Conservation (phyloP, 805 yeast species). For the Starmerella powellii region DNA sequence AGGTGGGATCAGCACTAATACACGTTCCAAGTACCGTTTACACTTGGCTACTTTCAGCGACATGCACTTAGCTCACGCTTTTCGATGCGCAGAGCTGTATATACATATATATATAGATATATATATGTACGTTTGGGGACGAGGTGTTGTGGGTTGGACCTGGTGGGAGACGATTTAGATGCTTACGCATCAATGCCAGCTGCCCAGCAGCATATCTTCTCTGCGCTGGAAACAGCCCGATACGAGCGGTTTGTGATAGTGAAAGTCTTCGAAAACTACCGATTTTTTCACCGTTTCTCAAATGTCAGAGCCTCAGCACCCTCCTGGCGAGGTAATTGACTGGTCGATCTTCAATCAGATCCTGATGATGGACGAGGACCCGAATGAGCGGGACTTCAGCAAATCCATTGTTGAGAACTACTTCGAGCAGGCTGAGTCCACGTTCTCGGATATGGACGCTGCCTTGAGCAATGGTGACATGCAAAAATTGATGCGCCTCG, state of each 20-base stretch:
- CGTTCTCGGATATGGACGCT: constrained; percentile 58
- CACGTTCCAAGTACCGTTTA: constrained; percentile 16
- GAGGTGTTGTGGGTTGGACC: too few relatives aligned
- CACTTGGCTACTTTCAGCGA: background rate
- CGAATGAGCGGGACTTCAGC: constrained; percentile 65
- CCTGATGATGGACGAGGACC: constrained; percentile 92
- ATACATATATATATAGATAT: background rate
- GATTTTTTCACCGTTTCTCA: too few relatives aligned
- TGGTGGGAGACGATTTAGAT: too few relatives aligned
- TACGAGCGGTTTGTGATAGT: too few relatives aligned
- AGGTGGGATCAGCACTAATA: constrained; percentile 18
- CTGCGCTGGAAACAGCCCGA: too few relatives aligned
- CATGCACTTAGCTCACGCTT: background rate
- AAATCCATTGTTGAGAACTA: constrained; percentile 66
- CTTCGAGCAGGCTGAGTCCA: constrained; percentile 76
- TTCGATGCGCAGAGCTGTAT: too few relatives aligned
- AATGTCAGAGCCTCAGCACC: constrained; percentile 8
- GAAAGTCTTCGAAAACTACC: too few relatives aligned
- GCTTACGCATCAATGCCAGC: background rate
- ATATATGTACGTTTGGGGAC: too few relatives aligned
- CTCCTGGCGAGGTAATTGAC: constrained; percentile 51
- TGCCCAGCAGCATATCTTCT: too few relatives aligned
- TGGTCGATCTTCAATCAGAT: constrained; percentile 83
- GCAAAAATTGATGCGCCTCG: constrained; percentile 54
- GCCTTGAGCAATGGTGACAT: constrained; percentile 36